phyloP scores from a whole-genome alignment of 176 grass and related monocot genomes.

The Zoysia pacifica region DNA sequence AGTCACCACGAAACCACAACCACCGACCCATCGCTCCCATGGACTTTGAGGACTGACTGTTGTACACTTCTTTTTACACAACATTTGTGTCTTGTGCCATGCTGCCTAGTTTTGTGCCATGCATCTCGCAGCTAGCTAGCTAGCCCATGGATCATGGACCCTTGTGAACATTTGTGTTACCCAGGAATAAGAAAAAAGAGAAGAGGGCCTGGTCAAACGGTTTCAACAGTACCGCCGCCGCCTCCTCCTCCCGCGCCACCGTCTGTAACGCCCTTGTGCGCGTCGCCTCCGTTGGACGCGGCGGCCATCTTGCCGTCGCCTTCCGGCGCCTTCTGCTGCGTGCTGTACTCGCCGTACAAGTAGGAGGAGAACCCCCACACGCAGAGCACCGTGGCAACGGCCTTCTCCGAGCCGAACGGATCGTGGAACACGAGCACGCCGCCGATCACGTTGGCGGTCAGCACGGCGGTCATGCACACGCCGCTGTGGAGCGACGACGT shows the following conservation, averaged over 20 bases:
- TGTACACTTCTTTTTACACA: slow-evolving; percentile 34
- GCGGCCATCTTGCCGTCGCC: slow-evolving; percentile 44
- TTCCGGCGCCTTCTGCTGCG: slow-evolving; percentile 21
- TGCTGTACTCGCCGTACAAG: slow-evolving; percentile 75
- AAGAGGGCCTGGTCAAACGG: slow-evolving; percentile 29
- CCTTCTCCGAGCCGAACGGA: slow-evolving; percentile 70
- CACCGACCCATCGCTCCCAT: not conserved
- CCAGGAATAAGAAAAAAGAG: not conserved
- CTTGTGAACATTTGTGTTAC: slow-evolving; percentile 1
- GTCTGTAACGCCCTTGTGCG: slow-evolving; percentile 30
- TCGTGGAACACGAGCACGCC: slow-evolving; percentile 70
- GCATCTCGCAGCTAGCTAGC: slow-evolving; percentile 10
- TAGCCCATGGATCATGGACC: not conserved
- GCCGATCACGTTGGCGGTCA: slow-evolving; percentile 76
- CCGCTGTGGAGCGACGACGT: slow-evolving; percentile 90
- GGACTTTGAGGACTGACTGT: not conserved
- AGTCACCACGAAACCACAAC: not conserved
- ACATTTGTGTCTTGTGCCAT: slow-evolving; percentile 37
- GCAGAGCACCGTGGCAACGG: slow-evolving; percentile 70
- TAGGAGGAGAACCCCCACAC: slow-evolving; percentile 92
- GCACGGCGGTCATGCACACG: slow-evolving; percentile 92
- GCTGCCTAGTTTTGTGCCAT: slow-evolving; percentile 50
- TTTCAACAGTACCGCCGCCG: not conserved
- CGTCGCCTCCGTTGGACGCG: slow-evolving; percentile 22
- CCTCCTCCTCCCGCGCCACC: slow-evolving; percentile 18